Conservation (phyloP, 1,284 basidiomycete genomes). For the Athelia psychrophila region DNA sequence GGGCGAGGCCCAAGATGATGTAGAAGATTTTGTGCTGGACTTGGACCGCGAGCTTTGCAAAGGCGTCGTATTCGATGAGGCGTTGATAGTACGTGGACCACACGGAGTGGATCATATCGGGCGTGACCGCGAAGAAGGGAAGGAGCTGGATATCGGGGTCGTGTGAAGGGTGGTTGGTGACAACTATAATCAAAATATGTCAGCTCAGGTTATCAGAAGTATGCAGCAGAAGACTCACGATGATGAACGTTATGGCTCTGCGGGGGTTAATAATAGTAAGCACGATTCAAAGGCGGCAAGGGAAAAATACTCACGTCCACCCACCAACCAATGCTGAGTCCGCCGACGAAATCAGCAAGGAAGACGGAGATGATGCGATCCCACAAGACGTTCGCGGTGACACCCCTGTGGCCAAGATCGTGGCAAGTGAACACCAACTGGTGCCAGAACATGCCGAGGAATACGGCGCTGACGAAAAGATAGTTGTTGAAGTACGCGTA, state of each 20-base stretch:
- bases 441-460: conserved; percentile 91
- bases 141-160: conserved; percentile 96
- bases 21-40: conserved; percentile 95
- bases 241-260: conserved; percentile 98
- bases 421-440: conserved; percentile 93
- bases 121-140: conserved; percentile 94
- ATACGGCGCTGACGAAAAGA: conserved; percentile 71
- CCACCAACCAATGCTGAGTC: conserved; percentile 97
- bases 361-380: conserved; percentile 83
- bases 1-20: conserved; percentile 85
- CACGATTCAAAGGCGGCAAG: neutral
- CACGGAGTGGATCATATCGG: conserved; percentile 79
- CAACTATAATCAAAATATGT: conserved; percentile 50
- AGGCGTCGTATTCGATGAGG: conserved; percentile 76
- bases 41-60: conserved; percentile 66
- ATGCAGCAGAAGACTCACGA: conserved; percentile 42
- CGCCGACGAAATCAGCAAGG: conserved; percentile 88
- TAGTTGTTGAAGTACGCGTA: conserved; percentile 65
- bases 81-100: conserved; percentile 97
- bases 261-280: neutral
- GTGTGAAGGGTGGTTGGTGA: conserved; percentile 97
- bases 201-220: conserved; percentile 5
- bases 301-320: conserved; percentile 69
- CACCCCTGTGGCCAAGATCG: conserved; percentile 93
- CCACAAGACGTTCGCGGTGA: conserved; percentile 83